phyloP scores from a whole-genome alignment of 2,329 filamentous ascomycete species.

The Elsinoe australis region DNA sequence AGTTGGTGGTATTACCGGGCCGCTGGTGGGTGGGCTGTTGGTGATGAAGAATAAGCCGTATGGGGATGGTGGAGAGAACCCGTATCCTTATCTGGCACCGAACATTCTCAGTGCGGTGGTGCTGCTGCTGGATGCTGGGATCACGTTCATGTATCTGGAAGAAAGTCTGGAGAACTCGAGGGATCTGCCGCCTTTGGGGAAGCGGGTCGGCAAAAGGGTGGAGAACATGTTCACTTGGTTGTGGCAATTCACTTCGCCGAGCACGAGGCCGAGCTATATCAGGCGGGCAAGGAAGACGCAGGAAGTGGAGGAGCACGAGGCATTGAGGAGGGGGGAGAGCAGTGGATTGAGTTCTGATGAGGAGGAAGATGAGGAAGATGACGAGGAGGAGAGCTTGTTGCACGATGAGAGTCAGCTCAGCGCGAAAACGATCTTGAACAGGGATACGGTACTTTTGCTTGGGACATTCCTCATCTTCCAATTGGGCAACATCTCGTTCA shows the following conservation, averaged over 20 bases:
- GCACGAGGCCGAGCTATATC: slow-evolving; percentile 52
- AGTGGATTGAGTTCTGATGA: slow-evolving; percentile 22
- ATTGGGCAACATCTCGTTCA: slow-evolving; percentile 88
- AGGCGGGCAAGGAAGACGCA: slow-evolving; percentile 28
- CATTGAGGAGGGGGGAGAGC: slow-evolving; percentile 11
- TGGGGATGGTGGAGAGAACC: slow-evolving; percentile 42
- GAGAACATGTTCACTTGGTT: slow-evolving; percentile 57
- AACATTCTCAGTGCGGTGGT: slow-evolving; percentile 72
- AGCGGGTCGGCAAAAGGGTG: slow-evolving; percentile 51
- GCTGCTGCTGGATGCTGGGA: slow-evolving; percentile 61
- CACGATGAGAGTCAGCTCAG: slow-evolving; percentile 37
- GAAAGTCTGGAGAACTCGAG: slow-evolving; percentile 70
- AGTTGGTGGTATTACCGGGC: slow-evolving; percentile 85
- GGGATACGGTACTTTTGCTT: slow-evolving; percentile 74
- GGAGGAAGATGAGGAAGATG: slow-evolving; percentile 23
- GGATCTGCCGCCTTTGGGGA: slow-evolving; percentile 52
- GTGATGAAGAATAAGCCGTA: slow-evolving; percentile 57
- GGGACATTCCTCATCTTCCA: slow-evolving; percentile 88
- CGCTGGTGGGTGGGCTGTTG: slow-evolving; percentile 78
- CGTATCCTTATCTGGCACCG: slow-evolving; percentile 75
- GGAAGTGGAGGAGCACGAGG: slow-evolving; percentile 19
- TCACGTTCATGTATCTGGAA: slow-evolving; percentile 74
- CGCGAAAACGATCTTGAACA: slow-evolving; percentile 59
- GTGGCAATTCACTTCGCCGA: slow-evolving; percentile 59
- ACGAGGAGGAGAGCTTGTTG: slow-evolving; percentile 34